Percentiles rank a stretch among this genome's conserved stretches.
Conservation (phyloP, 2,329 filamentous ascomycete species). For the Pestalotiopsis sp. region DNA sequence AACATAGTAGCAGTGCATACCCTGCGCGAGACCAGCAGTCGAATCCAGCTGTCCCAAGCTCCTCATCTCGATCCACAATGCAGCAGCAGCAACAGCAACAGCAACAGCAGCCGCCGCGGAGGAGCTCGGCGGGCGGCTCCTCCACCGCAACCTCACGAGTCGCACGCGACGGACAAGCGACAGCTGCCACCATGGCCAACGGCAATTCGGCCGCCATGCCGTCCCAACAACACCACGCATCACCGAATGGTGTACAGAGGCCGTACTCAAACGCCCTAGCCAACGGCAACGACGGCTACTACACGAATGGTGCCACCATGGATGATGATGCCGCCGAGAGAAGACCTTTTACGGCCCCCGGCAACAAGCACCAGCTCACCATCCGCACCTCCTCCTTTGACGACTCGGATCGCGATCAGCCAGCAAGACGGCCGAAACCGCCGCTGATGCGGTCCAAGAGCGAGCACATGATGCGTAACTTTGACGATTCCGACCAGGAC, state of each 20-base stretch:
- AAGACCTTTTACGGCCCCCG: conserved; percentile 50
- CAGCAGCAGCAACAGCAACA: conserved; percentile 10
- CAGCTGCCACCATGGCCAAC: conserved; percentile 13
- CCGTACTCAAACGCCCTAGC: conserved; percentile 10
- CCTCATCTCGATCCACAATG: conserved; percentile 16
- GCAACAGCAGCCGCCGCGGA: conserved; percentile 1
- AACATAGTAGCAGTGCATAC: conserved; percentile 24
- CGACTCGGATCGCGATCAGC: conserved; percentile 37
- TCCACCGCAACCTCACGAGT: conserved; percentile 6
- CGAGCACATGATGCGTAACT: conserved; percentile 49
- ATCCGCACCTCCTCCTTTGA: conserved; percentile 28
- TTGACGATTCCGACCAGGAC: conserved; percentile 40
- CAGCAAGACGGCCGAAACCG: conserved; percentile 48
- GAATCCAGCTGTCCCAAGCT: conserved; percentile 20
- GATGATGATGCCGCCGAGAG: conserved; percentile 32
- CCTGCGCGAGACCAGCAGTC: conserved; percentile 21
- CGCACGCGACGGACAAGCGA: conserved; percentile 10
- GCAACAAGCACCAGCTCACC: conserved; percentile 40
- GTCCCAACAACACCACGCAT: not conserved
- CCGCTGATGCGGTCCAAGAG: conserved; percentile 60
- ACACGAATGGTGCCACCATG: conserved; percentile 18
- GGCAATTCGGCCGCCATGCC: conserved; percentile 17
- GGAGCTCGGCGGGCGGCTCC: not conserved
- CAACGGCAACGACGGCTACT: not conserved
- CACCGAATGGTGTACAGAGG: conserved; percentile 2